Evolutionary conservation across 2,329 filamentous ascomycete species (phyloP), one percentile per base, ranked within the genome.

Genomic region (Ophiosphaerella narmari): DNA sequence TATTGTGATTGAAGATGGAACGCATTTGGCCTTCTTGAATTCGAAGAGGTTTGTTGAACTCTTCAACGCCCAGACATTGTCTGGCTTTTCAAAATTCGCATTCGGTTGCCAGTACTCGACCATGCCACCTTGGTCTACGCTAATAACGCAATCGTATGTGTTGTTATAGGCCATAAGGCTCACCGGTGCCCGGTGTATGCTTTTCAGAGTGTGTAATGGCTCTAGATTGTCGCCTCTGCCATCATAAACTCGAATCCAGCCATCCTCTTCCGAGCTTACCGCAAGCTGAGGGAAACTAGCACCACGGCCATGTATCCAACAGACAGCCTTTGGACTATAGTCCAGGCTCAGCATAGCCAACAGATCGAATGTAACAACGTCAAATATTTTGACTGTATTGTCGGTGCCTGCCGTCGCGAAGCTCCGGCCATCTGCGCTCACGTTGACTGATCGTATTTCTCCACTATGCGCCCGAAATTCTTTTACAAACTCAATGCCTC

Each of bases 401-500:
- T 95, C 91, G 35, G 71, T 77, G 32, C 94, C 94, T 5, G 88
- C 89, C 6, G 91, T 96, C 43, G 93, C 95, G 78, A 95, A 99
- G 74, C 90, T 96, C 65, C 91, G 84, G 1, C 94, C 94, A 73
- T 99, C 94, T 35, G 86, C 83, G 74, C 93, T 97, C 56, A 90
- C 87, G 33, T 87, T 94, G 38, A 94, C 90, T 24, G 88, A 88
- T 53, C 81, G 86, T 67, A 97, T 90, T 68, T 95, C 90, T 43
- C 90, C 90, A 49, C 83, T 81, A 75, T 99, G 95, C 7, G 94
- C 92, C 68, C 87, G 88, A 77, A 96, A 99, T 76, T 99, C 92
- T 76, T 99, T 99, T 45, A 97, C 93, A 68, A 99, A 99, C 76
- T 99, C 95, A 50, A 99, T 89, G 1, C 90, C 90, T 31, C 90